Conservation (phyloP, 2,329 filamentous ascomycete species). For the Paecilomyces fulvus region DNA sequence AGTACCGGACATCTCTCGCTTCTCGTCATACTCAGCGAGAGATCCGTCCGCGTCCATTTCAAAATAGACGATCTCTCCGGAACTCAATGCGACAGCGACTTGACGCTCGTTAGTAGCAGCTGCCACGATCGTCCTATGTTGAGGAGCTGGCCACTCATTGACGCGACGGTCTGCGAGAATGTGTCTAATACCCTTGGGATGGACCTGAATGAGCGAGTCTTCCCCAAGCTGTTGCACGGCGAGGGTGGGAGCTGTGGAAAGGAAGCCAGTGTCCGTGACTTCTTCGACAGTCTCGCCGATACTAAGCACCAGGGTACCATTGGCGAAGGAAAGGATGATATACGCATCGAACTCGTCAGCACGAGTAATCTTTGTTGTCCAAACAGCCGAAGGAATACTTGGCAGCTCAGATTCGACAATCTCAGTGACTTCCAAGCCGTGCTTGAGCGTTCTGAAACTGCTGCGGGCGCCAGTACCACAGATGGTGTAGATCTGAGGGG, state of each 20-base stretch:
- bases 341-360: slow-evolving; percentile 85
- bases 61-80: slow-evolving; percentile 95
- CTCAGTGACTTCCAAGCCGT: slow-evolving; percentile 86
- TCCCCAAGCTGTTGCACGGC: slow-evolving; percentile 92
- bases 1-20: slow-evolving; percentile 88
- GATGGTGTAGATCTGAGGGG: slow-evolving; percentile 90
- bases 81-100: slow-evolving; percentile 87
- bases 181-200: slow-evolving; percentile 91
- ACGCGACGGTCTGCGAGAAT: slow-evolving; percentile 68
- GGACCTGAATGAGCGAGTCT: slow-evolving; percentile 85
- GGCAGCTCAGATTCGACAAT: slow-evolving; percentile 92
- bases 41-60: slow-evolving; percentile 91
- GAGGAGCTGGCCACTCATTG: slow-evolving; percentile 88
- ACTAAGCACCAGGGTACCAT: slow-evolving; percentile 82
- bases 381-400: slow-evolving; percentile 81
- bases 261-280: slow-evolving; percentile 85
- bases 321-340: slow-evolving; percentile 87
- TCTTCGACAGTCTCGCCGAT: slow-evolving; percentile 97
- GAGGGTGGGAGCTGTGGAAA: slow-evolving; percentile 79
- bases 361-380: slow-evolving; percentile 82
- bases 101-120: slow-evolving; percentile 90
- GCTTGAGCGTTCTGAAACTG: slow-evolving; percentile 82
- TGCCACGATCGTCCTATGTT: slow-evolving; percentile 90
- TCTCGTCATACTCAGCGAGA: slow-evolving; percentile 88
- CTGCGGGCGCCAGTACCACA: slow-evolving; percentile 84